Evolutionary conservation across 495 filamentous ascomycete genomes (phyloP), one percentile per base, ranked within the genome.

Genomic region (Aspergillus bridgeri): DNA sequence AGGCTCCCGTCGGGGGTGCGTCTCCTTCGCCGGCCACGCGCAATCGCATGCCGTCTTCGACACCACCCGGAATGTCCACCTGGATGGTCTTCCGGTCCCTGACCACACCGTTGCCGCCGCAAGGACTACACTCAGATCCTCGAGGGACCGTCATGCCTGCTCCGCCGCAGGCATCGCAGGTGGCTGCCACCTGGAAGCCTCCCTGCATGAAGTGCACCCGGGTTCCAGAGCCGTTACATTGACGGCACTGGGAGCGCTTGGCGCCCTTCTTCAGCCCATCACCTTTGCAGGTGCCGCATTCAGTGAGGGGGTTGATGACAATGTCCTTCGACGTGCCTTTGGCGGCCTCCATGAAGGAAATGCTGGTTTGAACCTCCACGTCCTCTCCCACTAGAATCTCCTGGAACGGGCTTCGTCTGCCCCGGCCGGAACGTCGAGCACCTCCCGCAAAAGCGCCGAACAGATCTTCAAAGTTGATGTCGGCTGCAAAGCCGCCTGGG

Each of bases 311-410:
- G 7, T 85, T 86, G 59, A 95, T 88, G 57, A 73, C 79, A 42
- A 98, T 89, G 20, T 89, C 84, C 70, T 93, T 89, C 51, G 71
- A 83, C 21, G 84, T 84, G 11, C 94, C 94, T 74, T 92, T 96
- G 18, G 94, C 94, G 5, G 94, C 91, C 60, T 98, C 95, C 88
- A 92, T 91, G 70, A 98, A 98, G 1, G 89, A 90, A 60, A 98
- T 89, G 65, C 82, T 91, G 50, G 88, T 86, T 73, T 96, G 91
- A 22, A 96, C 89, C 69, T 97, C 91, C 63, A 98, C 96, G 71
- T 94, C 88, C 50, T 96, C 89, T 45, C 94, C 94, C 24, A 96
- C 85, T 58, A 93, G 61, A 24, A 93, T 81, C 67, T 90, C 86
- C 60, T 86, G 79, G 72, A 93, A 94, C 7, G 86, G 85, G 60